Evolutionary conservation across 2,329 filamentous ascomycete genomes (phyloP), one percentile per base, ranked within the genome.

Genomic region (Ophiocordyceps camponoti-floridani): DNA sequence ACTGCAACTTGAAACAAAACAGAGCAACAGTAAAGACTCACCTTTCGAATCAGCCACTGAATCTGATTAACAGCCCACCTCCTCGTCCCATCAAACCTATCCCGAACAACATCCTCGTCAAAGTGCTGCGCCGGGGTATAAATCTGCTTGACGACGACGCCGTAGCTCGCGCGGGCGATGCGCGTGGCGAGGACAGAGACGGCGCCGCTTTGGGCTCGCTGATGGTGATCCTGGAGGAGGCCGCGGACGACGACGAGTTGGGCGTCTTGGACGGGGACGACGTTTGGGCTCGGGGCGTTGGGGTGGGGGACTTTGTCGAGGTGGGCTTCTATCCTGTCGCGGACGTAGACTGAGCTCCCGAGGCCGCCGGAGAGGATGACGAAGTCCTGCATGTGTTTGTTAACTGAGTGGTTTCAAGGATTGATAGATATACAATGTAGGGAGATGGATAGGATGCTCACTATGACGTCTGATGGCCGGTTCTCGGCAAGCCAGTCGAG

Each of bases 181-280:
- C 66, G 56, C 28, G 56, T 60, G 9, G 62, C 57, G 9, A 75
- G 58, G 1, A 73, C 66, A 0, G 68, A 55, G 6, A 53, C 56
- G 2, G 58, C 55, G 2, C 61, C 61, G 1, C 62, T 59, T 4
- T 65, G 57, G 35, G 70, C 58, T 42, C 62, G 68, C 40, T 71
- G 65, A n/a, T 72, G 57, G 11, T 69, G 62, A 43, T 75, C 69
- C 3, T 66, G 58, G 1, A 75, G 64, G 2, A 74, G 55, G 0
- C 72, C 71, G 47, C 70, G 70, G 40, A 70, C 69, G 1, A 75
- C 70, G 5, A 71, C 69, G 0, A 75, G 65, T 45, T 74, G 69
- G 0, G 72, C 70, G 41, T 75, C 71, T 9, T 66, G 64, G 2
- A 63, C 65, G 9, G 64, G 64, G 4, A 69, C 48, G 14, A 69